phyloP scores from a whole-genome alignment of 1,284 basidiomycete genomes.

The Sporisorium exsertum region DNA sequence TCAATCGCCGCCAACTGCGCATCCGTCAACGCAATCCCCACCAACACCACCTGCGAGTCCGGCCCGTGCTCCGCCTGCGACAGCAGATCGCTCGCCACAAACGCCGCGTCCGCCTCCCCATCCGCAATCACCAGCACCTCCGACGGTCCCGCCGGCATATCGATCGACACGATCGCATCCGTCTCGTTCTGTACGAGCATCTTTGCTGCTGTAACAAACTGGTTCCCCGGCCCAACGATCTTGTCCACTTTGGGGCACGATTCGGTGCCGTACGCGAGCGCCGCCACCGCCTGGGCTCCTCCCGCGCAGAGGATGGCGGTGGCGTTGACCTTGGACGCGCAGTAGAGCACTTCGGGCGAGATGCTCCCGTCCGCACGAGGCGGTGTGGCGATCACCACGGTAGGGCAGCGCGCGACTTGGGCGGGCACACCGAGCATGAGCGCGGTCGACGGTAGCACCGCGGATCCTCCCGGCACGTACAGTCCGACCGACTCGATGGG shows the following conservation, averaged over 20 bases:
- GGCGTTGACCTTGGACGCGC: slow-evolving; percentile 62
- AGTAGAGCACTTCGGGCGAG: slow-evolving; percentile 68
- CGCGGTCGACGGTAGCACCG: slow-evolving; percentile 94
- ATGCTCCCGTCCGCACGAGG: slow-evolving; percentile 74
- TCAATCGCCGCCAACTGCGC: slow-evolving; percentile 81
- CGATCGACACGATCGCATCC: slow-evolving; percentile 94
- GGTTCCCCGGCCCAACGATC: slow-evolving; percentile 98
- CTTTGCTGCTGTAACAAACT: slow-evolving; percentile 99
- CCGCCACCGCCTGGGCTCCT: slow-evolving; percentile 96
- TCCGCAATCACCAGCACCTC: slow-evolving; percentile 79
- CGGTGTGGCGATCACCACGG: slow-evolving; percentile 93
- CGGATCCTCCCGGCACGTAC: slow-evolving; percentile 97
- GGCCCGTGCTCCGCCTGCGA: slow-evolving; percentile 97
- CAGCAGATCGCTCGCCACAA: slow-evolving; percentile 94
- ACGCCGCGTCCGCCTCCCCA: slow-evolving; percentile 83
- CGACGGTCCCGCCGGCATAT: slow-evolving; percentile 98
- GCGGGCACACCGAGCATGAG: slow-evolving; percentile 98
- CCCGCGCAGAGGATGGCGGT: slow-evolving; percentile 74
- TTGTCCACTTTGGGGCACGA: slow-evolving; percentile 98
- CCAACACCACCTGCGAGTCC: slow-evolving; percentile 96
- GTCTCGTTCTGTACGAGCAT: slow-evolving; percentile 99
- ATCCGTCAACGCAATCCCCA: slow-evolving; percentile 79
- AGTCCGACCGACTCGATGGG: slow-evolving; percentile 94
- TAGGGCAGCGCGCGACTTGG: slow-evolving; percentile 93
- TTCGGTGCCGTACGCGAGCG: slow-evolving; percentile 94